Evolutionary conservation across 1,139 yeast species (phyloP).

Genomic region (Pichiaceae sp.): DNA sequence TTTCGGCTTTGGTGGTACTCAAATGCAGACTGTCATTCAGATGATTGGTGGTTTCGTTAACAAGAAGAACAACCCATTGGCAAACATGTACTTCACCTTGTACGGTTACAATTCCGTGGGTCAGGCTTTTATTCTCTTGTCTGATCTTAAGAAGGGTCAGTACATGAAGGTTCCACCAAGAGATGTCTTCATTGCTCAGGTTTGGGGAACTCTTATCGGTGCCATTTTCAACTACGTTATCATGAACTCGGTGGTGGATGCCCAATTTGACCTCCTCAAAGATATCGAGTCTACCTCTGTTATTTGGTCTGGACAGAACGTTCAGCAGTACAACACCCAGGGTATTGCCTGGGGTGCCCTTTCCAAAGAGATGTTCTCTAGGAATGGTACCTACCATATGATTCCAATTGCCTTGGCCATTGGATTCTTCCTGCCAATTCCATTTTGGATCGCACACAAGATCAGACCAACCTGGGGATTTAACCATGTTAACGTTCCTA

Average conservation of each 20-base stretch:
- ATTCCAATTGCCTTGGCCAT: conserved; percentile 20
- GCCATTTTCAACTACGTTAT: conserved; percentile 37
- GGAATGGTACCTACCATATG: conserved; percentile 21
- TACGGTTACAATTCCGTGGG: conserved; percentile 50
- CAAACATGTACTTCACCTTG: conserved; percentile 49
- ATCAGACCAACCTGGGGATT: conserved; percentile 21
- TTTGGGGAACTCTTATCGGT: conserved; percentile 42
- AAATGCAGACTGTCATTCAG: conserved; percentile 46
- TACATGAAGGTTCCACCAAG: conserved; percentile 56
- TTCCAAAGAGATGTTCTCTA: conserved; percentile 22
- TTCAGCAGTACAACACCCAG: conserved; percentile 25
- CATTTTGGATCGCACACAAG: conserved; percentile 20
- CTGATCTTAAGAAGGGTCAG: conserved; percentile 56
- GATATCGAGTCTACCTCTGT: conserved; percentile 24
- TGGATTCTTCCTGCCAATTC: conserved; percentile 20
- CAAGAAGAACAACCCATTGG: conserved; percentile 55
- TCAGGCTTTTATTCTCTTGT: conserved; percentile 47
- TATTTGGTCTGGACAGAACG: conserved; percentile 25
- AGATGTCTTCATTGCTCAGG: conserved; percentile 47
- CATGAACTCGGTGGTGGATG: conserved; percentile 22
- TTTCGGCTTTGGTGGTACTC: conserved; percentile 41
- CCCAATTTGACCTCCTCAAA: conserved; percentile 18
- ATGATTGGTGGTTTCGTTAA: conserved; percentile 44
- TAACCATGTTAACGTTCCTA: conserved; percentile 19
- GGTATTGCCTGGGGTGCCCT: conserved; percentile 26